Conservation (phyloP, 1,284 basidiomycete species). For the Puccinia triticina region DNA sequence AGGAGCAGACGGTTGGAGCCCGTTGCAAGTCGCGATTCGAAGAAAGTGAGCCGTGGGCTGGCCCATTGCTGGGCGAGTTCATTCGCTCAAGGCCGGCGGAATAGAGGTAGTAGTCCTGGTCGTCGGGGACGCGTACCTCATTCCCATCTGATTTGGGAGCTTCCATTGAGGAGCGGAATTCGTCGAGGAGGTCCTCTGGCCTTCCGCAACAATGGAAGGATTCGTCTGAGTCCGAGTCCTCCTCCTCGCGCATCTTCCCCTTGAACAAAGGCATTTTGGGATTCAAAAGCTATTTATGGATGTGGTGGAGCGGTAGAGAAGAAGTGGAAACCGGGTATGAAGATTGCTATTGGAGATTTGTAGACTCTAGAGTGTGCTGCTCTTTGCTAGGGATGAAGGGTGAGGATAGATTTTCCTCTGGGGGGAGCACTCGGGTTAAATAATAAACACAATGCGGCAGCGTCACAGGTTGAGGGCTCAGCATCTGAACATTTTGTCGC, state of each 20-base stretch:
- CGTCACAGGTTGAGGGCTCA: no score
- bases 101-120: slow-evolving; percentile 33
- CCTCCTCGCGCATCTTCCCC: slow-evolving; percentile 4
- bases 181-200: slow-evolving; percentile 6
- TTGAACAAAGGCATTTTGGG: not conserved
- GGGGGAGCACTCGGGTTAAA: no score
- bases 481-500: no score
- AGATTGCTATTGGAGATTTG: no score
- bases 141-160: not conserved
- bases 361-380: no score
- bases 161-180: not conserved
- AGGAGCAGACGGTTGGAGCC: slow-evolving; percentile 1
- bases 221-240: slow-evolving; percentile 36
- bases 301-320: no score
- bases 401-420: no score
- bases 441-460: no score
- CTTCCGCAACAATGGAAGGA: slow-evolving; percentile 32
- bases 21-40: not conserved
- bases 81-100: not conserved
- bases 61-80: not conserved
- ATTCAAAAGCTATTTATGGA: no score
- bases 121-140: not conserved
- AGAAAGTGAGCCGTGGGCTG: not conserved
- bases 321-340: no score
- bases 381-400: no score